Evolutionary conservation across 805 yeast genomes (phyloP).

Genomic region (Saturnispora mendoncae): DNA sequence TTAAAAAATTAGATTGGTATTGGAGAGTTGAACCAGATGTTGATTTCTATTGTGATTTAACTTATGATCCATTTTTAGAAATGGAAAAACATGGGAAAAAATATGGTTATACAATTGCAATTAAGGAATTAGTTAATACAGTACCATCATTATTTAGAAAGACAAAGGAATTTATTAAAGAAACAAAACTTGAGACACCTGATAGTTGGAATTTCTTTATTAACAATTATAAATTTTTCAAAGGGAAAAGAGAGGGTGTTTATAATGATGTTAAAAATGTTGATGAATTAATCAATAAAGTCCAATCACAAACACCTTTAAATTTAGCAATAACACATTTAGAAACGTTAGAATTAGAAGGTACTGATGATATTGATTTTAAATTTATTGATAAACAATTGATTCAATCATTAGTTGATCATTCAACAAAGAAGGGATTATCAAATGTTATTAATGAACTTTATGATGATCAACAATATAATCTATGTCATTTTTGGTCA

Average conservation of each 20-base stretch:
- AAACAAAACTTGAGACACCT: slow-evolving; percentile 41
- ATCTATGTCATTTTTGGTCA: slow-evolving; percentile 85
- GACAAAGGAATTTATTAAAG: slow-evolving; percentile 54
- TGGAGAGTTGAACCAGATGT: slow-evolving; percentile 97
- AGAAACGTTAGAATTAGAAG: slow-evolving; percentile 1
- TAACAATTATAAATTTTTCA: slow-evolving; percentile 30
- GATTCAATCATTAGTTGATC: slow-evolving; percentile 31
- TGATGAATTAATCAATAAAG: slow-evolving; percentile 22
- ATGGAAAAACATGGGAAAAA: slow-evolving; percentile 63
- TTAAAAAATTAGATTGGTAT: slow-evolving; percentile 73
- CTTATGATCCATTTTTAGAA: slow-evolving; percentile 83
- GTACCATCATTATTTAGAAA: slow-evolving; percentile 73
- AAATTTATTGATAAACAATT: slow-evolving; percentile 29
- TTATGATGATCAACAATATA: slow-evolving; percentile 60
- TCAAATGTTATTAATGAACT: slow-evolving; percentile 39
- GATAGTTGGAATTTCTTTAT: slow-evolving; percentile 64
- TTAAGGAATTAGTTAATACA: slow-evolving; percentile 72
- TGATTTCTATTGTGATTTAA: slow-evolving; percentile 79
- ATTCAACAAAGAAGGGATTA: slow-evolving; percentile 29
- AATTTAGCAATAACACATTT: slow-evolving; percentile 16
- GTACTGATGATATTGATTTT: too few species aligned
- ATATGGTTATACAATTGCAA: slow-evolving; percentile 78
- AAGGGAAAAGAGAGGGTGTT: slow-evolving; percentile 26
- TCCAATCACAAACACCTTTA: slow-evolving; percentile 23
- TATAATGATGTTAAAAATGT: slow-evolving; percentile 21